phyloP scores from a whole-genome alignment of 1,284 basidiomycete genomes.

The Golubevia pallescens region DNA sequence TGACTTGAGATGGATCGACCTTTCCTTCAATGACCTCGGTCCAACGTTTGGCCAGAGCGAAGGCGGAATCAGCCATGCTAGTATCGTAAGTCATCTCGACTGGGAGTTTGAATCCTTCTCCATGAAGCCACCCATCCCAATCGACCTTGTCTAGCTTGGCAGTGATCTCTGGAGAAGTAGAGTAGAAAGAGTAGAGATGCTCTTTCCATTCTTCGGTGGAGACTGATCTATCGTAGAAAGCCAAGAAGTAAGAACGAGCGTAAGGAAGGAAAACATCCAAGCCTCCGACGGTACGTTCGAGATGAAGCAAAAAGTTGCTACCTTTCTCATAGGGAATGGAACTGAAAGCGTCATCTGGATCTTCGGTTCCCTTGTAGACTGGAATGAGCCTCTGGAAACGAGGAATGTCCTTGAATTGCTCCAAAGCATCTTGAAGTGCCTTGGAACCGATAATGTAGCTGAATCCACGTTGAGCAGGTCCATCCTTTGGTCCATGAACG shows the following conservation, averaged over 20 bases:
- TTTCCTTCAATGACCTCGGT: conserved; percentile 25
- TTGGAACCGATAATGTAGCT: conserved; percentile 79
- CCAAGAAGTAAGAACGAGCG: conserved; percentile 66
- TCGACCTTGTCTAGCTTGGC: conserved; percentile 74
- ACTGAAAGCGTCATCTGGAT: conserved; percentile 65
- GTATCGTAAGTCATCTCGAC: conserved; percentile 83
- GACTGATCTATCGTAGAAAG: conserved; percentile 81
- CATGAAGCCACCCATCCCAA: conserved; percentile 80
- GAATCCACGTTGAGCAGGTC: conserved; percentile 79
- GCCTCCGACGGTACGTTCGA: conserved; percentile 81
- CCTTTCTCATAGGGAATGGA: conserved; percentile 64
- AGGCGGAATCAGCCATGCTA: conserved; percentile 71
- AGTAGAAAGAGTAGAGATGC: conserved; percentile 82
- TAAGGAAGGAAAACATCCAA: conserved; percentile 70
- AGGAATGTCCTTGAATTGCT: conserved; percentile 67
- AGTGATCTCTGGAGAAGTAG: conserved; percentile 66
- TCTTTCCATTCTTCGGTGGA: conserved; percentile 85
- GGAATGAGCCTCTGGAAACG: conserved; percentile 86
- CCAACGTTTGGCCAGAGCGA: background rate
- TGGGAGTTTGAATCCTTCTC: conserved; percentile 78
- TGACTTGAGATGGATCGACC: conserved; percentile 12
- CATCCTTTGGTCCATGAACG: conserved; percentile 34
- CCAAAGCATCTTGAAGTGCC: conserved; percentile 75
- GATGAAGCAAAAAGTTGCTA: conserved; percentile 73
- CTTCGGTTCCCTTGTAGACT: conserved; percentile 81